Evolutionary conservation across 1,139 yeast species (phyloP), one percentile per base, ranked within the genome.

Genomic region (Saccharomyces hybrid): DNA sequence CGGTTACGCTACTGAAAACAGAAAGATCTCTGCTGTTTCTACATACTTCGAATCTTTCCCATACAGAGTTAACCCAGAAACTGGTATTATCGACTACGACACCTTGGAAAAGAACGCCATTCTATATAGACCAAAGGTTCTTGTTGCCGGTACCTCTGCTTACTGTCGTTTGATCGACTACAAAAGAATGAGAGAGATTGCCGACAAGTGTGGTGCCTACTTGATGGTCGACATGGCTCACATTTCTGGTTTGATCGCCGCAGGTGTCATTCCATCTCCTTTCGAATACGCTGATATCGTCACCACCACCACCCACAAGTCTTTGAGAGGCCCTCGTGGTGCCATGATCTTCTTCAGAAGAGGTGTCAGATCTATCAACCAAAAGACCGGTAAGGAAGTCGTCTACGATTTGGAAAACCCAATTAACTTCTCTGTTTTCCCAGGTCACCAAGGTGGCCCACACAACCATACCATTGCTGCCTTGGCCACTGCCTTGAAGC

Each of bases 401-500:
- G 74, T 81, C 62, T 93, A 90, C 74, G 97, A 93, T 72, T 82
- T 93, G 73, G 99, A 93, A 78, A 84, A 85, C 73, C 88, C 88
- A 74, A 91, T 93, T 76, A 93, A 93, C 82, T 93, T 93, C 74
- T 90, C 97, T 8, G 98, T 93, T 61, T 93, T 93, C 91, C 99
- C 99, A 66, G 98, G 97, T 67, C 98, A 93, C 76, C 99, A 93
- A 79, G 99, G 99, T 79, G 99, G 99, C 72, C 99, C 99, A 63
- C 98, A 93, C 76, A 93, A 93, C 79, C 98, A 93, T 78, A 93
- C 98, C 65, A 93, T 93, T 71, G 86, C 97, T 61, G 99, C 98
- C 49, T 80, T 93, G 69, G 97, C 98, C 49, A 91, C 95, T 61
- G 99, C 99, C 58, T 81, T 93, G 70, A 89, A 88, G 73, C 99